Evolutionary conservation across 768 basidiomycete genomes (phyloP), one percentile per base, ranked within the genome.

Genomic region (Tulasnella sp.): DNA sequence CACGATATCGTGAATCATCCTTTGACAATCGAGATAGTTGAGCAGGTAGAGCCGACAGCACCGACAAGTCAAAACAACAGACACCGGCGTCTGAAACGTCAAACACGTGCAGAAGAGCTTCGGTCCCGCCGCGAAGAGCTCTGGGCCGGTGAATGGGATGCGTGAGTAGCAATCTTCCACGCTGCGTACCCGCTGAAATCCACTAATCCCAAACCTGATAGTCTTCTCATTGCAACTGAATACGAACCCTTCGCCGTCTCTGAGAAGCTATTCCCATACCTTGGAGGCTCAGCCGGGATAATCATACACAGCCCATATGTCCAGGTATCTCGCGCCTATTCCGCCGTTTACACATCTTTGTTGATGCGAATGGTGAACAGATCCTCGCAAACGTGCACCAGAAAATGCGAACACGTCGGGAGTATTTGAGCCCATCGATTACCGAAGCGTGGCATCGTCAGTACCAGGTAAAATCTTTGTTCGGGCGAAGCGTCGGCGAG

Each of bases 131-230:
- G 93, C 32, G 80, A 86, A 56, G 92, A 94, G 51, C 73, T 93
- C 3, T 91, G 92, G 64, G 68, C 72, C 1, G 94, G 92, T 19
- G 86, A 83, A 63, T 99, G 91, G 69, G 92, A 98, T 57, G 84
- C 82, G 86, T 91, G 61, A 62, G 80, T 65, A 59, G 6, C 19
- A 17, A 35, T 56, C 27, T 23, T 19, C 49, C 2, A 21, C 11
- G 23, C 11, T 23, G 39, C 17, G 15, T 31, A n/a, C 3, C 5
- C 19, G 19, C 23, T 5, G 14, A 37, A 3, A 17, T 23, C 14
- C 21, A 19, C 53, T 19, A 34, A 14, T 32, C 14, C 15, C 49
- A 11, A 17, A 15, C 15, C 15, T 5, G 1, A 0, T 58, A 91
- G 87, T 0, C 74, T 97, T 21, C 68, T 96, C 49, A 69, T 97